A percentile compares a stretch with the other conserved stretches of the same genome.
These are phyloP conservation scores for Candida labiduridarum DNA, from an alignment of 1,139 yeast species.

Conservation along the genomic window DNA sequence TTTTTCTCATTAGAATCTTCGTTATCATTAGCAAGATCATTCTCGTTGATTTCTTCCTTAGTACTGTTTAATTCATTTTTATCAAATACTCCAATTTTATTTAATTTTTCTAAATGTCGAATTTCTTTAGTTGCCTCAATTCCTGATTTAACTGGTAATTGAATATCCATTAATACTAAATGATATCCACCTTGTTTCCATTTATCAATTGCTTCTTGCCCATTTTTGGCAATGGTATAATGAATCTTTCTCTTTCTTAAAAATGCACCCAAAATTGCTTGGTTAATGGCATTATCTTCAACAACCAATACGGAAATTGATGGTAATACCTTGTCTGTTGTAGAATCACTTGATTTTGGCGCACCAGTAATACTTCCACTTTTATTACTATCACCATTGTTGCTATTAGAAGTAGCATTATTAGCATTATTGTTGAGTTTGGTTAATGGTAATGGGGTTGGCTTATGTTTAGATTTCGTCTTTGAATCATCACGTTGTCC, in stretches of 20 bases:
- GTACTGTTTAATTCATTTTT: slow-evolving; percentile 37
- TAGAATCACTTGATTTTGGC: slow-evolving; percentile 15
- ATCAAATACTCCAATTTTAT: slow-evolving; percentile 81
- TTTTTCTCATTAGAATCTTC: slow-evolving; percentile 15
- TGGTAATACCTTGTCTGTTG: slow-evolving; percentile 60
- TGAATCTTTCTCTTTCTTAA: slow-evolving; percentile 83
- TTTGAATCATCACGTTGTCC: background rate
- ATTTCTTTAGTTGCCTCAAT: slow-evolving; percentile 47
- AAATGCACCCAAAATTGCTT: slow-evolving; percentile 90
- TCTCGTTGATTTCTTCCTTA: slow-evolving; percentile 25
- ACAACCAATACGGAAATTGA: slow-evolving; percentile 90
- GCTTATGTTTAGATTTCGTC: slow-evolving; percentile 1
- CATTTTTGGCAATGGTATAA: slow-evolving; percentile 69
- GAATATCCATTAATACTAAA: slow-evolving; percentile 56
- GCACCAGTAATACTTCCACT: background rate
- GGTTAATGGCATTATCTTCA: slow-evolving; percentile 94
- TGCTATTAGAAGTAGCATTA: background rate
- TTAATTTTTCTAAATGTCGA: slow-evolving; percentile 76
- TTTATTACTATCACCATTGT: background rate
- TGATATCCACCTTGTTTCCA: slow-evolving; percentile 47
- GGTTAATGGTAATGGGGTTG: slow-evolving; percentile 1
- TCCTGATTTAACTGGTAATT: slow-evolving; percentile 58
- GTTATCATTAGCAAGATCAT: slow-evolving; percentile 22
- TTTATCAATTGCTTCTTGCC: slow-evolving; percentile 49
- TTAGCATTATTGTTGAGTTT: background rate